Base-by-base conservation (phyloP, 1,139 yeast genomes). In the Debaryomycetaceae sp. region DNA sequence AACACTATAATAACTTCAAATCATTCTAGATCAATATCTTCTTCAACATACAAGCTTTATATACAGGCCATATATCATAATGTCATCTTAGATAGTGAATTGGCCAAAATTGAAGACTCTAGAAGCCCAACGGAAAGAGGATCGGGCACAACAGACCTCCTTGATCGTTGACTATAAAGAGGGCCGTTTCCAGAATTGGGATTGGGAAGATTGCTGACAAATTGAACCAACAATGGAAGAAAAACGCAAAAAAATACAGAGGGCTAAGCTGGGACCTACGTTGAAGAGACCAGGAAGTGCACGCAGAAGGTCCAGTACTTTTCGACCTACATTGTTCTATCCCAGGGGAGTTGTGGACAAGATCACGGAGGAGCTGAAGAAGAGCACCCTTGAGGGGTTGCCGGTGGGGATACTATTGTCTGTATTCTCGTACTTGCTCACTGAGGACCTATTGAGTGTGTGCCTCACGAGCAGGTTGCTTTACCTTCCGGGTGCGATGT, bases 401-500 rank as follows among this genome's bases (percentile, higher is more conserved):
- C 44, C 44, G 5, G 8, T 36, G 16, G 24, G 26, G 5, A 9
- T 41, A 6, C 17, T 41, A 3, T 22, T 28, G 14, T 33, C 24
- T 5, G 32, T 41, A 9, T 41, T 36, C 16, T 28, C 35, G 19
- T 42, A 38, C 30, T 44, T 55, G n/a, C 37, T 41, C 15, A 50
- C 55, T 11, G 30, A 37, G 5, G 60, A 56, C 37, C 43, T 58
- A 15, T 42, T 56, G 26, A 44, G 40, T 17, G 33, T 55, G 15
- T 50, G 55, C 16, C 22, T 48, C 9, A 38, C 49, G 3, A 45
- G 51, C 41, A 49, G 45, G 31, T 37, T 37, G 34, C 45, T 52
- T 14, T 56, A 53, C 37, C 38, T 52, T 5, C 56, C 59, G 2
- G 57, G 60, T 1, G 49, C 47, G 3, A 37, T 40, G 29, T 46